Evolutionary conservation across 2,329 filamentous ascomycete species (phyloP).

Genomic region (Colletotrichum sp.): DNA sequence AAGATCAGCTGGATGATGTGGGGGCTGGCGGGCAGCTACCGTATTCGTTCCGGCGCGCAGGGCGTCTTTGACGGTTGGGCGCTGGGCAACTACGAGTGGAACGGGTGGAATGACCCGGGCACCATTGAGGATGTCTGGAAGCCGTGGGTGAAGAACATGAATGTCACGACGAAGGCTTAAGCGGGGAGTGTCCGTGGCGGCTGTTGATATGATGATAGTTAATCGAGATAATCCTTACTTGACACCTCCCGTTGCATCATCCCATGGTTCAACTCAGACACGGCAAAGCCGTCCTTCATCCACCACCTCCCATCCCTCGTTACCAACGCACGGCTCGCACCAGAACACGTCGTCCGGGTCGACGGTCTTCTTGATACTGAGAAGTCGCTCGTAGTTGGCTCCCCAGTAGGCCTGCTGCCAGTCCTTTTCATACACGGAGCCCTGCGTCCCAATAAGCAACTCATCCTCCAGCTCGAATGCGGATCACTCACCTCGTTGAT

Average conservation of each 20-base stretch:
- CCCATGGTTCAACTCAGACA: neutral
- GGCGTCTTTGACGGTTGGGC: constrained; percentile 55
- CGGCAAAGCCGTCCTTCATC: neutral
- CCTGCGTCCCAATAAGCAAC: neutral
- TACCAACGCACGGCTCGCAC: constrained; percentile 10
- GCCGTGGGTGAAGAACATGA: constrained; percentile 52
- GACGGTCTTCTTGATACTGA: constrained; percentile 11
- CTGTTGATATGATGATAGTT: too few species aligned
- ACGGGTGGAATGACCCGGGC: constrained; percentile 48
- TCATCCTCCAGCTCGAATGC: too few species aligned
- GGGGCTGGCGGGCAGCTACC: constrained; percentile 56
- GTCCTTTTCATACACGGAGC: constrained; percentile 10
- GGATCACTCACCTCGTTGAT: constrained; percentile 12
- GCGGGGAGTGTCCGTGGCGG: too few species aligned
- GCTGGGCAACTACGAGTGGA: constrained; percentile 50
- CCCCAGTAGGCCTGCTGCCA: constrained; percentile 21
- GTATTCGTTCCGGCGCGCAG: constrained; percentile 47
- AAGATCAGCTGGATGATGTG: constrained; percentile 55
- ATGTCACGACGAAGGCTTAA: constrained; percentile 40
- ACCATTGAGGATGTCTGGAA: constrained; percentile 55
- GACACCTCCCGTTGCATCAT: neutral
- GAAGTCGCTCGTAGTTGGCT: constrained; percentile 5
- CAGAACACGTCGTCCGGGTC: constrained; percentile 19
- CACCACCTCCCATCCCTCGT: constrained; percentile 3
- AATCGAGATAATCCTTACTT: neutral